Conservation (phyloP, 352 stramenopile genomes). For the Blastocystis sp. region DNA sequence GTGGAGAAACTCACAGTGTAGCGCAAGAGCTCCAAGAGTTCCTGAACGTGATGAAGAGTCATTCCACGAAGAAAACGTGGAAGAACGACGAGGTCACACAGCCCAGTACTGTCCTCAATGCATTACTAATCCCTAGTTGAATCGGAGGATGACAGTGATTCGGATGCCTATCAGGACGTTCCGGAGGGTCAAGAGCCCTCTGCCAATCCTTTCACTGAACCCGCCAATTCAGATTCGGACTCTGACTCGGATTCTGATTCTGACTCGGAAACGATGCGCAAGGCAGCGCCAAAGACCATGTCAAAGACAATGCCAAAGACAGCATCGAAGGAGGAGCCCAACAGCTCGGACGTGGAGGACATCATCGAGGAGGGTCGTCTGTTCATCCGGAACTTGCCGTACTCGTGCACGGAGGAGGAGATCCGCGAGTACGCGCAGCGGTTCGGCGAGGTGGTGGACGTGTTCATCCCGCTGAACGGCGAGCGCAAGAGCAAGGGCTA, state of each 20-base stretch:
- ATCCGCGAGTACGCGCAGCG: constrained; percentile 84
- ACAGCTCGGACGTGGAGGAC: constrained; percentile 16
- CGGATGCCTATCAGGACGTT: constrained; percentile 20
- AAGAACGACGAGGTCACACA: constrained; percentile 79
- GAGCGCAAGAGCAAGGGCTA: constrained; percentile 91
- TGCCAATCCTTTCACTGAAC: not conserved
- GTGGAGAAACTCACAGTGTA: not conserved
- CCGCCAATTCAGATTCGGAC: too few species aligned
- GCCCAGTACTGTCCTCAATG: not conserved
- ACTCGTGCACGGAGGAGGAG: constrained; percentile 91
- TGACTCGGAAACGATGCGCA: constrained; percentile 58
- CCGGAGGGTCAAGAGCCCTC: not conserved
- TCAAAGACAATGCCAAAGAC: constrained; percentile 71
- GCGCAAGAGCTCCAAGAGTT: constrained; percentile 80
- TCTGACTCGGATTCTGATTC: too few species aligned
- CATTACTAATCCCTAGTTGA: not conserved
- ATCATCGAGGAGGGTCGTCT: constrained; percentile 77
- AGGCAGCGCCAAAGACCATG: constrained; percentile 72
- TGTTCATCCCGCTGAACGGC: constrained; percentile 93
- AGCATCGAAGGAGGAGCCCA: constrained; percentile 34
- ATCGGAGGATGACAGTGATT: constrained; percentile 42
- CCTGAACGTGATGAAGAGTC: constrained; percentile 84
- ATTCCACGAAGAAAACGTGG: constrained; percentile 84
- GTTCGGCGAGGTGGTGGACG: constrained; percentile 84
- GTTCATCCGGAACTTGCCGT: constrained; percentile 95